Conservation (phyloP, 208 protist genomes). For the Plasmodiophora brassicae region DNA sequence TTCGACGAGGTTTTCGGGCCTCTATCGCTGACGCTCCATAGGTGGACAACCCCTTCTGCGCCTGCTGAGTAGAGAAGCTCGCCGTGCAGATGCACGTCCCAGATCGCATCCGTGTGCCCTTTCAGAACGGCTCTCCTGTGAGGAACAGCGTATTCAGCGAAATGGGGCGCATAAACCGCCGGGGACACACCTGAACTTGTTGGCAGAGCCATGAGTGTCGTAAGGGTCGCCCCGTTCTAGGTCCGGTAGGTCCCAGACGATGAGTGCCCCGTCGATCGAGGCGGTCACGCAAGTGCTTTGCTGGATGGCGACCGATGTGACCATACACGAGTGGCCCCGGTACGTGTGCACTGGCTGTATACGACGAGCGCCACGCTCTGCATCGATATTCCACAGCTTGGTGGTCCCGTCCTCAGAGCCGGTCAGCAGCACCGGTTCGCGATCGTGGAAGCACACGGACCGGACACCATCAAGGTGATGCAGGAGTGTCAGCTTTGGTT, state of each 20-base stretch:
- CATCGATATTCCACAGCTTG: slow-evolving; percentile 20
- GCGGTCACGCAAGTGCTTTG: background rate
- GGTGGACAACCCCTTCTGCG: background rate
- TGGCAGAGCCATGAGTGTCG: background rate
- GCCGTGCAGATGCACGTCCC: background rate
- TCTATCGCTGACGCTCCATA: background rate
- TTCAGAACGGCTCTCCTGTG: slow-evolving; percentile 1
- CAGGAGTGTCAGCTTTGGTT: background rate
- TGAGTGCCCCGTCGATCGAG: background rate
- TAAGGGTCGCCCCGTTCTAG: background rate
- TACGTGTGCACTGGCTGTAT: slow-evolving; percentile 9
- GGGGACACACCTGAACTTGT: background rate
- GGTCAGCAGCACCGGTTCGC: background rate
- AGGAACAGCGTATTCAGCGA: too few relatives aligned
- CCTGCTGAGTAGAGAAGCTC: background rate
- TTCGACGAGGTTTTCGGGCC: too few relatives aligned
- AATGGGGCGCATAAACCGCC: too few relatives aligned
- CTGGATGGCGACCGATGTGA: background rate
- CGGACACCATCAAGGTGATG: background rate
- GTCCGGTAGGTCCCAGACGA: slow-evolving; percentile 2
- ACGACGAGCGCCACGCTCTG: background rate
- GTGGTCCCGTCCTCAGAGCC: slow-evolving; percentile 9
- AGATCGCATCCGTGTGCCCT: background rate
- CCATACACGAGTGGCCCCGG: background rate
- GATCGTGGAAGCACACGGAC: slow-evolving; percentile 3